Evolutionary conservation across 78 protist species (phyloP).

Genomic region (Polysphondylium violaceum): DNA sequence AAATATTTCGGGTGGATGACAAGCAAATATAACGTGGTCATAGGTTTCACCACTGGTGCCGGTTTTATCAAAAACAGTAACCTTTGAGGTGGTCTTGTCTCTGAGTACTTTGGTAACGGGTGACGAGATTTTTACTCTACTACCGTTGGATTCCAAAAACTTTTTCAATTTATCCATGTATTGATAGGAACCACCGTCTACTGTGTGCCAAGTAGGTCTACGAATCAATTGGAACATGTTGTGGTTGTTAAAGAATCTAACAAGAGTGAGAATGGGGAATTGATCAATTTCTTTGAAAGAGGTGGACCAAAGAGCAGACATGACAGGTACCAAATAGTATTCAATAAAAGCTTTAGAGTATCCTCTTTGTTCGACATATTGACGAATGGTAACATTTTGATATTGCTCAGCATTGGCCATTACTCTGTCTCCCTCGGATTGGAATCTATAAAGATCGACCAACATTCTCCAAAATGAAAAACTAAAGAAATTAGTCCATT

Average conservation of each 20-base stretch:
- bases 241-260: conserved; percentile 50
- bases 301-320: conserved; percentile 63
- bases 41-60: background rate
- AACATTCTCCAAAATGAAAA: conserved; percentile 48
- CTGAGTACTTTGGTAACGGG: conserved; percentile 8
- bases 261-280: conserved; percentile 44
- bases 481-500: conserved; percentile 25
- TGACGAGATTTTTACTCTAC: background rate
- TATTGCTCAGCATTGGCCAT: conserved; percentile 9
- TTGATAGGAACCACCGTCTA: conserved; percentile 28
- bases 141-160: conserved; percentile 13
- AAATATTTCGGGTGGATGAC: conserved; percentile 48
- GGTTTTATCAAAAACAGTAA: conserved; percentile 7
- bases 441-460: conserved; percentile 28
- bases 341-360: conserved; percentile 44
- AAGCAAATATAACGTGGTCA: conserved; percentile 48
- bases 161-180: conserved; percentile 26
- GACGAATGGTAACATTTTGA: conserved; percentile 8
- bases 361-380: background rate
- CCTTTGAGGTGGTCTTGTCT: background rate
- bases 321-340: conserved; percentile 57
- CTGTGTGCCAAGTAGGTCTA: conserved; percentile 61
- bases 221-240: conserved; percentile 25
- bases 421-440: conserved; percentile 27
- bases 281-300: conserved; percentile 34